Base-by-base conservation (phyloP, 169 alveolate genomes). In the Nephromyces sp. region DNA sequence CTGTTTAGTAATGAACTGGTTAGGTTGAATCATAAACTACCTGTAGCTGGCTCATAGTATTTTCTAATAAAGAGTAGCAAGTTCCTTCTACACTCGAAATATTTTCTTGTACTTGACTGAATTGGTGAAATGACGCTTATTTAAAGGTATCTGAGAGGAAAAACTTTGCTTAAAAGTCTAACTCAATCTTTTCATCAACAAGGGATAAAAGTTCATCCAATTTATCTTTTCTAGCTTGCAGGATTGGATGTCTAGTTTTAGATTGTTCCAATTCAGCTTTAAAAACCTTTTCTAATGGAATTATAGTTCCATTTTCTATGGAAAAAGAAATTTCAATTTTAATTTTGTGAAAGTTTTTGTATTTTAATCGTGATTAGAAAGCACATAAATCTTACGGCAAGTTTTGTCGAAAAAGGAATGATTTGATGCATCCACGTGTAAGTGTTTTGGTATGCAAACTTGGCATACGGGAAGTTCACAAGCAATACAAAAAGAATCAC, bases 401-500 rank as follows among this genome's bases (percentile, higher is more conserved):
- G 57, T 15, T 43, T 43, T 15, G n/a, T 43, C 15, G n/a, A 43
- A 43, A 43, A 15, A n/a, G 57, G 25, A 43, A 15, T n/a, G 57
- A n/a, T 43, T 43, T 15, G 57, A 43, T n/a, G 70, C 74, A 72
- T 85, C 87, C n/a, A 72, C 81, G 74, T 88, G 93, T 0, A 84
- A 74, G 77, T 88, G 93, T 35, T 83, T 74, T 0, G 90, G 82
- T n/a, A 89, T 79, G 68, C 93, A 88, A 57, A 85, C 62, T 29
- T 87, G 86, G 66, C 93, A 88, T 71, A 87, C 84, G 1, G 93
- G 92, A 27, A 79, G 77, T 70, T 86, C 84, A 62, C 93, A 88
- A 21, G 84, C 68, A 22, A 87, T 78, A 73, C 93, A 88, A 73
- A 83, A 85, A 57, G 79, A 74, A 61, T 89, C 87, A 63, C 79